These are phyloP conservation scores for Saccharomyces hybrid DNA, from an alignment of 1,139 yeast species.

Conservation along the genomic window DNA sequence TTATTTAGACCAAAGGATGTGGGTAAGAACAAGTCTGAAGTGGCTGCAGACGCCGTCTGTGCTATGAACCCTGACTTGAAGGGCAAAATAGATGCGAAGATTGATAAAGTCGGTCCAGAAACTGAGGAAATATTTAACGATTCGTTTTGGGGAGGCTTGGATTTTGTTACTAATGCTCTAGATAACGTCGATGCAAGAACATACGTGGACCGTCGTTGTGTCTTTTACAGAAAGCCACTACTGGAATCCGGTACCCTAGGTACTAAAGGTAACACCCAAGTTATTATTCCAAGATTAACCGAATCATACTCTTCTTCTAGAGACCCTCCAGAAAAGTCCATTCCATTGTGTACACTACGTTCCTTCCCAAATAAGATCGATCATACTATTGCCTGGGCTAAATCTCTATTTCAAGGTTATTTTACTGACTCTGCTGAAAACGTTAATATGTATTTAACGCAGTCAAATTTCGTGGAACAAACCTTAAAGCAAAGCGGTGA, in stretches of 20 bases:
- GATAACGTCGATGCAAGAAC: conserved; percentile 98
- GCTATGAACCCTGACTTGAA: conserved; percentile 77
- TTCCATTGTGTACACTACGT: conserved; percentile 93
- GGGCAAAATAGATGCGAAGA: conserved; percentile 68
- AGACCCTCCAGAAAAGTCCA: conserved; percentile 97
- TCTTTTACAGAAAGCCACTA: conserved; percentile 82
- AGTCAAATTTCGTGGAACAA: conserved; percentile 87
- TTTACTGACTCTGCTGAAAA: conserved; percentile 87
- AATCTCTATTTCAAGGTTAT: conserved; percentile 88
- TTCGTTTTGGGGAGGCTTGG: conserved; percentile 76
- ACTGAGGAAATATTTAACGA: conserved; percentile 84
- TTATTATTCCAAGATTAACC: conserved; percentile 83
- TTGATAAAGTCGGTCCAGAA: conserved; percentile 89
- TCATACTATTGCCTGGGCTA: conserved; percentile 99
- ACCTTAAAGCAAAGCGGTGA: conserved; percentile 89
- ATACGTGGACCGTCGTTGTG: conserved; percentile 94
- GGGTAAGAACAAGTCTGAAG: conserved; percentile 84
- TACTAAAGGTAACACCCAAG: conserved; percentile 97
- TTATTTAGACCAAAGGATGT: conserved; percentile 92
- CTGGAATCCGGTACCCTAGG: conserved; percentile 97
- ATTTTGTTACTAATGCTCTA: conserved; percentile 89
- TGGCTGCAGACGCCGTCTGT: conserved; percentile 78
- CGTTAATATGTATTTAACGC: conserved; percentile 82
- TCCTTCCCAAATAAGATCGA: conserved; percentile 97
- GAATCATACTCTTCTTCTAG: conserved; percentile 94